Conservation (phyloP, 495 filamentous ascomycete genomes). For the Hypoxylon cercidicola region DNA sequence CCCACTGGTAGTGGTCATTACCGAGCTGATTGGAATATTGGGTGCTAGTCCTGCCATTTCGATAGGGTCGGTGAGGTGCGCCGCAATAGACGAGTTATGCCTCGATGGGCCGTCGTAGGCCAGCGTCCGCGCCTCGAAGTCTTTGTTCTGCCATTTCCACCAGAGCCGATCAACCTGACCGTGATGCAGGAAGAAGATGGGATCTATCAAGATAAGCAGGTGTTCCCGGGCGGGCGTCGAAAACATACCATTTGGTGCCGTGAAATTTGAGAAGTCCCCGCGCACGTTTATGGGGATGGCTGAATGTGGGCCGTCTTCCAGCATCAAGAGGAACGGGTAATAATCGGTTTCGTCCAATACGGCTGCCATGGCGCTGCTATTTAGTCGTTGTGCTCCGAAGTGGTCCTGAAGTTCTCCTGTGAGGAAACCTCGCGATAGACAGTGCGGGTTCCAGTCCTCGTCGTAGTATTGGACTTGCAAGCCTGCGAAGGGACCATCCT, state of each 20-base stretch:
- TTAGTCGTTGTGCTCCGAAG: slow-evolving; percentile 18
- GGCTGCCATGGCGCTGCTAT: slow-evolving; percentile 4
- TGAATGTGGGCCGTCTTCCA: slow-evolving; percentile 17
- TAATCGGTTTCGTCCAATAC: slow-evolving; percentile 1
- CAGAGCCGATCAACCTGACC: slow-evolving; percentile 55
- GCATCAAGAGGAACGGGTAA: neutral
- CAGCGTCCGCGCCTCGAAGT: slow-evolving; percentile 5
- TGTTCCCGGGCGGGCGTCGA: slow-evolving; percentile 1
- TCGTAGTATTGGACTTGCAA: slow-evolving; percentile 25
- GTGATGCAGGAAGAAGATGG: slow-evolving; percentile 63
- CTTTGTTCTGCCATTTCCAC: slow-evolving; percentile 21
- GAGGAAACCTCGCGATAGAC: slow-evolving; percentile 13
- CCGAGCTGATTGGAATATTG: neutral
- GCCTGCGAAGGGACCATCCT: slow-evolving; percentile 18
- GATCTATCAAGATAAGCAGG: slow-evolving; percentile 46
- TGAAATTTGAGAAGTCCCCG: slow-evolving; percentile 14
- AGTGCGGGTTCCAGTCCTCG: slow-evolving; percentile 16
- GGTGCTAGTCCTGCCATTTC: slow-evolving; percentile 3
- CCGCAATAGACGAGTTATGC: slow-evolving; percentile 1
- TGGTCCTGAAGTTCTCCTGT: slow-evolving; percentile 3
- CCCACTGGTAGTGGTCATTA: no score
- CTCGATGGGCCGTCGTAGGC: slow-evolving; percentile 5
- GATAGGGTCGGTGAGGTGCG: slow-evolving; percentile 1
- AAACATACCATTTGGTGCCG: slow-evolving; percentile 26
- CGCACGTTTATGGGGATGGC: slow-evolving; percentile 16